A percentile compares a stretch with the other conserved stretches of the same genome.
Conservation (phyloP, 2,329 filamentous ascomycete species). For the Daldinia eschscholtzii region DNA sequence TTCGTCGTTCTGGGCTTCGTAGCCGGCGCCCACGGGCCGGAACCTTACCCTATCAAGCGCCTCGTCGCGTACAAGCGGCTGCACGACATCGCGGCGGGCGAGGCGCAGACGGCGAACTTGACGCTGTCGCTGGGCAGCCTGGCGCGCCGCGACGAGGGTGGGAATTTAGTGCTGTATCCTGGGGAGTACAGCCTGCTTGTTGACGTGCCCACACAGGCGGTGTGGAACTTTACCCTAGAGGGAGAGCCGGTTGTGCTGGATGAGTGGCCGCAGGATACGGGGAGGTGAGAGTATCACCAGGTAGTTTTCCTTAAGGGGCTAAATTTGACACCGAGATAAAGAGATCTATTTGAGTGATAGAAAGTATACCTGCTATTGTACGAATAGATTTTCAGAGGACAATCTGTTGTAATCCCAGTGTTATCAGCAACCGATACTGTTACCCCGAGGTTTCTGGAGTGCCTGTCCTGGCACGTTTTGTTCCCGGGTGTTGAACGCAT, state of each 20-base stretch:
- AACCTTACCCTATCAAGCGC: conserved; percentile 60
- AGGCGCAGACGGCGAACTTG: conserved; percentile 51
- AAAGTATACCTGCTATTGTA: too few relatives aligned
- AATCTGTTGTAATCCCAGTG: background rate
- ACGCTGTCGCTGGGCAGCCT: conserved; percentile 60
- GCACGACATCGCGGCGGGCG: conserved; percentile 46
- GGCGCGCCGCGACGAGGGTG: conserved; percentile 58
- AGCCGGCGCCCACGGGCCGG: conserved; percentile 55
- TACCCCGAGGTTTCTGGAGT: background rate
- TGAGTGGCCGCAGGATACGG: conserved; percentile 51
- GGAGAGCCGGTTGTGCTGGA: conserved; percentile 55
- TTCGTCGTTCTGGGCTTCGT: conserved; percentile 61
- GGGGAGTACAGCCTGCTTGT: conserved; percentile 59
- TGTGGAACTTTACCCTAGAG: conserved; percentile 57
- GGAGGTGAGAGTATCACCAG: conserved; percentile 8
- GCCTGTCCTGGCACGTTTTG: background rate
- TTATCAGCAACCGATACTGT: background rate
- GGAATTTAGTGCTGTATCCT: conserved; percentile 61
- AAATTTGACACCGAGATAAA: too few relatives aligned
- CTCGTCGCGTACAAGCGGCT: conserved; percentile 60
- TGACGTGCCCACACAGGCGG: conserved; percentile 55
- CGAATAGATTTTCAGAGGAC: background rate
- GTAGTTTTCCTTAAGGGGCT: background rate
- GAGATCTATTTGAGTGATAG: background rate
- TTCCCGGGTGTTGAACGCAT: background rate